A percentile compares a stretch with the other conserved stretches of the same genome.
Evolutionary conservation across 2,329 filamentous ascomycete species (phyloP).

Genomic region (Fusarium austroafricanum): DNA sequence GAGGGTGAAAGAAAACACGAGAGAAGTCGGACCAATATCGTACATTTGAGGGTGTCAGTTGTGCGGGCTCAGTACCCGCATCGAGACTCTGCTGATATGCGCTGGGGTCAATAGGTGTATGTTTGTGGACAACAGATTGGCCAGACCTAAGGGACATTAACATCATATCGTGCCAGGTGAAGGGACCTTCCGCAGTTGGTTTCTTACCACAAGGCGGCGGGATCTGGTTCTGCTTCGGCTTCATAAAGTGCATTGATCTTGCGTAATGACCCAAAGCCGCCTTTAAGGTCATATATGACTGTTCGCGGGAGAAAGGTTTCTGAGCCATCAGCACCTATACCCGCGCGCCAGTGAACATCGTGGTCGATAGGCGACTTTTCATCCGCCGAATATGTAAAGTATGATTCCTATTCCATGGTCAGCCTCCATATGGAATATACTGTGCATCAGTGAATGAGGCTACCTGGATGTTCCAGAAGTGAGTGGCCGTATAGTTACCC

Average conservation of each 20-base stretch:
- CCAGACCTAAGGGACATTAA: conserved; percentile 65
- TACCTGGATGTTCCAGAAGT: conserved; percentile 97
- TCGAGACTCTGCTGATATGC: conserved; percentile 86
- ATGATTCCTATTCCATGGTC: conserved; percentile 77
- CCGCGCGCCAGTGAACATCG: conserved; percentile 86
- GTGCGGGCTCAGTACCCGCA: conserved; percentile 72
- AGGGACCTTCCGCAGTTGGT: too few species aligned
- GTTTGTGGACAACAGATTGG: conserved; percentile 73
- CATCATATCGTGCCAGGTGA: neutral
- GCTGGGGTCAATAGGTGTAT: conserved; percentile 74
- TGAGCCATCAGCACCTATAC: conserved; percentile 81
- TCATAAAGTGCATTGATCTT: conserved; percentile 93
- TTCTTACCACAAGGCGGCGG: conserved; percentile 52
- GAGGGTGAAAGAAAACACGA: conserved; percentile 90
- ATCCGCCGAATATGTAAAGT: conserved; percentile 85
- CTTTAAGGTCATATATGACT: conserved; percentile 94
- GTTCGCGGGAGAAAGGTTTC: conserved; percentile 95
- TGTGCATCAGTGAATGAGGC: neutral
- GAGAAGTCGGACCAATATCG: conserved; percentile 98
- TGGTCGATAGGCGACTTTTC: conserved; percentile 55
- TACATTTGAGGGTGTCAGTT: conserved; percentile 76
- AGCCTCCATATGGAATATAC: neutral
- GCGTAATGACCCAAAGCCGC: conserved; percentile 87
- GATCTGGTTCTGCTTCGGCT: conserved; percentile 52
- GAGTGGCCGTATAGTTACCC: conserved; percentile 92